Evolutionary conservation across 345 rosid species (phyloP).

Genomic region (Pugionium cornutum): DNA sequence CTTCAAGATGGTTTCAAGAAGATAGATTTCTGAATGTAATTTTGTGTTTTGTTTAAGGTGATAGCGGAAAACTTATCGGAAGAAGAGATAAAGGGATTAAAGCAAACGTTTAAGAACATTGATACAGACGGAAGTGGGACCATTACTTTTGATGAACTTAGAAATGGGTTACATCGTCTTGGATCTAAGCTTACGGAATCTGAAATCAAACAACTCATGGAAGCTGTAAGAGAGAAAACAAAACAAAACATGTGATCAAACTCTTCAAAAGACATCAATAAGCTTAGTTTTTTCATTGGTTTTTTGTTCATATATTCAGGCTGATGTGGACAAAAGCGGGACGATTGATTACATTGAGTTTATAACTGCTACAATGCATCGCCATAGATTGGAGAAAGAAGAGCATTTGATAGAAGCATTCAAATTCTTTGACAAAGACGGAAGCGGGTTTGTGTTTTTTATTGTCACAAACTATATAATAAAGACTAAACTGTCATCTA

Average conservation of each 20-base stretch:
- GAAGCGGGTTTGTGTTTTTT: conserved; percentile 60
- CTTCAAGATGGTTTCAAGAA: conserved; percentile 2
- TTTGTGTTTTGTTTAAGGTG: conserved; percentile 45
- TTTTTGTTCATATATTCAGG: conserved; percentile 46
- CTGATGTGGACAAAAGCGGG: conserved; percentile 87
- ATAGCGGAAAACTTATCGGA: conserved; percentile 79
- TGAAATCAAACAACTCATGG: conserved; percentile 88
- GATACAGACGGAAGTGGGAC: conserved; percentile 87
- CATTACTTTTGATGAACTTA: conserved; percentile 83
- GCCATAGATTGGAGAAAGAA: conserved; percentile 77
- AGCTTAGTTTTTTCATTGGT: conserved; percentile 3
- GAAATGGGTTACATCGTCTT: conserved; percentile 60
- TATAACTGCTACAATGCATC: conserved; percentile 84
- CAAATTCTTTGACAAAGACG: conserved; percentile 72
- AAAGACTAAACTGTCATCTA: background rate
- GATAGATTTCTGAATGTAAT: background rate
- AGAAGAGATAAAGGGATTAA: conserved; percentile 87
- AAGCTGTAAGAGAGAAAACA: conserved; percentile 62
- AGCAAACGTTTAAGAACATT: conserved; percentile 79
- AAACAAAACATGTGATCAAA: background rate
- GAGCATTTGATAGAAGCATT: conserved; percentile 75
- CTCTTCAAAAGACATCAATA: background rate
- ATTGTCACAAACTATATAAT: background rate
- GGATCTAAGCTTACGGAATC: conserved; percentile 79
- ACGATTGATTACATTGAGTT: conserved; percentile 86